These are phyloP conservation scores for Beta macrorhiza DNA, from an alignment of 179 eudicot genomes.

Conservation along the genomic window DNA sequence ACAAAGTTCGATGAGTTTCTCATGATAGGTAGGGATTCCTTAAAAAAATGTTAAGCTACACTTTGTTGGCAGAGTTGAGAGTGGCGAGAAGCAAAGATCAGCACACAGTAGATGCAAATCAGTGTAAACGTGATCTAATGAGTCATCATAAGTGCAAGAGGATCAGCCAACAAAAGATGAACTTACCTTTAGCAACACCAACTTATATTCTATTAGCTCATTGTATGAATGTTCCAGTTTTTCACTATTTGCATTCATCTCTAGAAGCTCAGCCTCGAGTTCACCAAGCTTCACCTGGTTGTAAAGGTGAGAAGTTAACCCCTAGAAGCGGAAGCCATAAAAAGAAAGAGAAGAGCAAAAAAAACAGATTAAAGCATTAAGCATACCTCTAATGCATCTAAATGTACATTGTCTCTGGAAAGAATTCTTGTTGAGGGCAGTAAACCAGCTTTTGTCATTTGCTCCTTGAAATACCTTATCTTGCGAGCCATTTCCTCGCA, in stretches of 20 bases:
- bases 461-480: constrained; percentile 65
- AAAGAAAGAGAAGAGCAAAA: background rate
- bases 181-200: constrained; percentile 71
- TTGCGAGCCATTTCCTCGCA: constrained; percentile 82
- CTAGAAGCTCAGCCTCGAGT: constrained; percentile 64
- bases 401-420: constrained; percentile 32
- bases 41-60: background rate
- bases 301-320: constrained; percentile 11
- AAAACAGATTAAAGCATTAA: background rate
- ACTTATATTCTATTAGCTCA: constrained; percentile 79
- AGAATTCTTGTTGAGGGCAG: constrained; percentile 44
- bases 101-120: background rate
- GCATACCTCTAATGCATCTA: constrained; percentile 76
- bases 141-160: constrained; percentile 6
- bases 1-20: background rate
- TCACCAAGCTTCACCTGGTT: constrained; percentile 67
- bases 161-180: background rate
- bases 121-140: background rate
- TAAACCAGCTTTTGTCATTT: constrained; percentile 63
- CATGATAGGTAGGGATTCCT: background rate
- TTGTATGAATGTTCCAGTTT: constrained; percentile 63
- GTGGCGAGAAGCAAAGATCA: background rate
- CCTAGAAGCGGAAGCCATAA: constrained; percentile 6
- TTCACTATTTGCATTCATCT: constrained; percentile 72
- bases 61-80: background rate